A percentile compares a stretch with the other conserved stretches of the same genome.
Conservation (phyloP, 176 grass and related monocot species). For the Oryza glumipatula region DNA sequence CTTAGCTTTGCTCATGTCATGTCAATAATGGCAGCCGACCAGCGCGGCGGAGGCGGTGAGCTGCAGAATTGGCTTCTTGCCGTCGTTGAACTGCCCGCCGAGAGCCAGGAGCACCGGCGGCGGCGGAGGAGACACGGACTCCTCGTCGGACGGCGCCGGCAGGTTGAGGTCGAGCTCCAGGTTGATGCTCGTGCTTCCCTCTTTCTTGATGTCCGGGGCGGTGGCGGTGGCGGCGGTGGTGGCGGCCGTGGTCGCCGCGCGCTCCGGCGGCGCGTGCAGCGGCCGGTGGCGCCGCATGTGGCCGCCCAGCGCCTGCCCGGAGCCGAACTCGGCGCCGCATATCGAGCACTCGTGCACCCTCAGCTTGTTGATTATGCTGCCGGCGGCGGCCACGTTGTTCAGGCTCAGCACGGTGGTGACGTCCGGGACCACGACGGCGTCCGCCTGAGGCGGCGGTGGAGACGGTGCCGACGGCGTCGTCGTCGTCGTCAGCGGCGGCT, state of each 20-base stretch:
- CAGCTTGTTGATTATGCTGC: neutral
- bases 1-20: constrained; percentile 38
- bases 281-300: constrained; percentile 93
- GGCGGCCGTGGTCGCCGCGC: constrained; percentile 25
- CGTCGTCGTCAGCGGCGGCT: neutral
- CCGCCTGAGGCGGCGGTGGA: neutral
- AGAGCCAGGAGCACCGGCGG: constrained; percentile 38
- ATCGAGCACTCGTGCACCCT: constrained; percentile 71
- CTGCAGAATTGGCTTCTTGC: constrained; percentile 43
- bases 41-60: constrained; percentile 51
- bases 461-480: neutral
- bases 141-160: constrained; percentile 60
- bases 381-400: neutral
- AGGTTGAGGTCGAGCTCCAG: constrained; percentile 80
- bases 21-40: constrained; percentile 68
- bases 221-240: neutral
- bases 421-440: neutral
- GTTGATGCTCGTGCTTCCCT: constrained; percentile 33
- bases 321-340: constrained; percentile 69
- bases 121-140: constrained; percentile 8
- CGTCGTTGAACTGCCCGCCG: constrained; percentile 36
- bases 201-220: constrained; percentile 27
- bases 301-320: constrained; percentile 89
- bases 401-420: constrained; percentile 46
- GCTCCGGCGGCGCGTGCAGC: constrained; percentile 36